Evolutionary conservation across 129 eudicot genomes (phyloP), one percentile per base, ranked within the genome.

Genomic region (Calendula officinalis): DNA sequence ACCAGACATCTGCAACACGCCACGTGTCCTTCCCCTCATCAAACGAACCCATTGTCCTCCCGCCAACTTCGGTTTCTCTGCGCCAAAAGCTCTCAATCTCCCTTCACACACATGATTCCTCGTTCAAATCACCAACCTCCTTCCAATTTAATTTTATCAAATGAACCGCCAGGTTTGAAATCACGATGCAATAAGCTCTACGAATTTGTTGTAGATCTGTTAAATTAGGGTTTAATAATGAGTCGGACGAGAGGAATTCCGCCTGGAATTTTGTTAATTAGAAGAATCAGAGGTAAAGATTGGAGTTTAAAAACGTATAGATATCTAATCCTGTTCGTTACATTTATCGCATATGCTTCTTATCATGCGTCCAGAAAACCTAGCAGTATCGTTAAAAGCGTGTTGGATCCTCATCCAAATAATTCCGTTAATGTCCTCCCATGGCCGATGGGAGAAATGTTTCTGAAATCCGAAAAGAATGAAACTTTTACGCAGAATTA

Each of bases 341-440:
- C 98, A 9, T 91, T 91, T 57, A 13, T 91, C 4, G 98, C 98
- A 3, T 91, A 91, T 50, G 54, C 96, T 46, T 55, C 90, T 36
- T 91, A 87, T 75, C 98, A 91, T 59, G 98, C 96, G 47, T 87
- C 96, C 0, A 78, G 98, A 50, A 91, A 91, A 68, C 96, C 98
- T 30, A 87, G 84, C 39, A 87, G 98, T 66, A 85, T 91, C 35
- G 88, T 87, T 1, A 91, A 91, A 67, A 82, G 91, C 69, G 96
- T 87, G 10, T 70, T 91, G 40, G 74, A 87, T 74, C 90, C 91
- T 7, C 50, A 55, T 39, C 81, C 74, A 0, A 57, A 56, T 56
- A 17, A 64, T 9, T 33, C 56, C 1, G 11, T 8, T 3, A 42
- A 27, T 16, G 54, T 37, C 8, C 63, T 33, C 30, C 91, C 88